These are phyloP conservation scores for Passiflora organensis DNA, from an alignment of 345 rosid genomes.

Conservation along the genomic window DNA sequence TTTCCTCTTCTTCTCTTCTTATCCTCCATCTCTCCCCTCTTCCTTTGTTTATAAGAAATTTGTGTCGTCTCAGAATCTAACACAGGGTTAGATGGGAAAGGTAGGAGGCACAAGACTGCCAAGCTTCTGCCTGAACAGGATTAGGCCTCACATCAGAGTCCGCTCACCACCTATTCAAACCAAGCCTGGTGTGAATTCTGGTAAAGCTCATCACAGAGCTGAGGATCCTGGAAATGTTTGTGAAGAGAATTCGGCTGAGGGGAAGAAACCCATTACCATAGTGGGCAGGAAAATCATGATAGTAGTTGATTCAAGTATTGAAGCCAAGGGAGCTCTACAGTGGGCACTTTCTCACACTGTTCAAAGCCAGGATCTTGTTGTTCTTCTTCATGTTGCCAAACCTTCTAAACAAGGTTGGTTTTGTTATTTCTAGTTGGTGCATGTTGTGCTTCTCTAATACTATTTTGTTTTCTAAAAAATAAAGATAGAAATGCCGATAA, in stretches of 20 bases:
- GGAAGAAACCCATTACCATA: slow-evolving; percentile 15
- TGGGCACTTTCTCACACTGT: slow-evolving; percentile 90
- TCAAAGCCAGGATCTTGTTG: slow-evolving; percentile 61
- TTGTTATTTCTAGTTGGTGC: neutral
- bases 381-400: slow-evolving; percentile 65
- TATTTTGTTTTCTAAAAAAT: too few species aligned
- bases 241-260: slow-evolving; percentile 13
- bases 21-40: slow-evolving; percentile 13
- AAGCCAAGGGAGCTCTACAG: slow-evolving; percentile 75
- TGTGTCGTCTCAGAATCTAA: slow-evolving; percentile 1
- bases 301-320: slow-evolving; percentile 71
- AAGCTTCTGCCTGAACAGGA: slow-evolving; percentile 67
- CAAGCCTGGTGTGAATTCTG: slow-evolving; percentile 17
- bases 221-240: slow-evolving; percentile 6
- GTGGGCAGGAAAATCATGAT: slow-evolving; percentile 71
- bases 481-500: too few species aligned
- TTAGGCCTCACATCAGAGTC: slow-evolving; percentile 69
- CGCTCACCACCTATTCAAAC: slow-evolving; percentile 58
- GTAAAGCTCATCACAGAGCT: slow-evolving; percentile 14
- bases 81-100: slow-evolving; percentile 38
- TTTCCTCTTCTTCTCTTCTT: slow-evolving; percentile 22
- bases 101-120: slow-evolving; percentile 55
- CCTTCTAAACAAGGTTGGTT: slow-evolving; percentile 48
- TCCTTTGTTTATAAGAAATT: slow-evolving; percentile 1
- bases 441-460: too few species aligned